Percentiles rank a stretch among this genome's conserved stretches.
Evolutionary conservation across 106 monocot genomes (phyloP).

Genomic region (Triglochin maritima): DNA sequence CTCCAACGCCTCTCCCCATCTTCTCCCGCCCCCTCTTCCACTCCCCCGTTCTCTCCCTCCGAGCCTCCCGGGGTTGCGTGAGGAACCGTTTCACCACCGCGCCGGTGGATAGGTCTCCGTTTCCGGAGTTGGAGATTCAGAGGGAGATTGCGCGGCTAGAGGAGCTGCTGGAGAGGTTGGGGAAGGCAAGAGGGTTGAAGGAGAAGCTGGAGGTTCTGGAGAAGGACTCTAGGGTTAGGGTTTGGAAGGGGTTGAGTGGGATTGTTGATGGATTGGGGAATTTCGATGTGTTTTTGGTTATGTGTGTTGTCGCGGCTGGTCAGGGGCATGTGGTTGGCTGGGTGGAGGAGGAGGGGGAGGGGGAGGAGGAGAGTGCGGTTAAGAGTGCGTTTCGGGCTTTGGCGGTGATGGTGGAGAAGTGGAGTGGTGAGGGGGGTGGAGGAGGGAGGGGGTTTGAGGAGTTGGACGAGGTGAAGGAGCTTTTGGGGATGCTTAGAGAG

Average conservation of each 20-base stretch:
- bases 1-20: not conserved
- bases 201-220: constrained; percentile 48
- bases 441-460: constrained; percentile 2
- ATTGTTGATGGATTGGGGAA: constrained; percentile 6
- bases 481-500: constrained; percentile 48
- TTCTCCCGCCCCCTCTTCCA: constrained; percentile 11
- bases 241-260: constrained; percentile 8
- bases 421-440: constrained; percentile 21
- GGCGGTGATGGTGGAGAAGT: constrained; percentile 62
- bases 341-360: constrained; percentile 19
- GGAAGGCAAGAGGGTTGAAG: constrained; percentile 6
- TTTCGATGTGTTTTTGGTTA: constrained; percentile 50
- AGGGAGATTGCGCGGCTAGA: constrained; percentile 54
- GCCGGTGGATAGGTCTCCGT: constrained; percentile 33
- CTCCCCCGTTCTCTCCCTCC: constrained; percentile 4
- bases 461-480: constrained; percentile 27
- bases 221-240: constrained; percentile 50
- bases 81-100: constrained; percentile 30
- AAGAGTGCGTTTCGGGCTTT: constrained; percentile 44
- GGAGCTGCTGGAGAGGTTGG: constrained; percentile 31
- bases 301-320: constrained; percentile 77
- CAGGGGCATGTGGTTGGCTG: constrained; percentile 69
- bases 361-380: constrained; percentile 25
- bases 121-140: constrained; percentile 26
- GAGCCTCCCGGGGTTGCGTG: not conserved